Evolutionary conservation across 345 rosid species (phyloP), one percentile per base, ranked within the genome.

Genomic region (Arabis hirsuta): DNA sequence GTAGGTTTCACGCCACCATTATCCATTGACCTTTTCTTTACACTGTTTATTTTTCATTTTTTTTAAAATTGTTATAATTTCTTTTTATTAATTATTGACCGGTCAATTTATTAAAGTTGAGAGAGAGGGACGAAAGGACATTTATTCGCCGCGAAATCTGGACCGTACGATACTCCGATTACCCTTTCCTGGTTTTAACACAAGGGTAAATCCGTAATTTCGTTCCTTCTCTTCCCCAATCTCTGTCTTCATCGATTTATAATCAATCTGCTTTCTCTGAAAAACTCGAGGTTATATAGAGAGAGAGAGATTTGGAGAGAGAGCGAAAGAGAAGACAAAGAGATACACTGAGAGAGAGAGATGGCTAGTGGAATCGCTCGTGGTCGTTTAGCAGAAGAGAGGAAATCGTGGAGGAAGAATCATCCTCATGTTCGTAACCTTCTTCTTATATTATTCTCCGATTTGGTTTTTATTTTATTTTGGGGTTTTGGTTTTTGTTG

Each of bases 351-450:
- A 44, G 55, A 53, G 8, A 19, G 2, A 78, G 55, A 72, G 59
- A 93, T 93, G 98, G 86, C 98, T 12, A 84, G 87, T 56, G 97
- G 97, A 41, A 91, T 93, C 57, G 96, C 98, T 48, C 92, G 98
- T 65, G 98, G 98, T 34, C 89, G 98, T 69, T 90, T 93, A 26
- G 82, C 96, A 0, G 98, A 93, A 78, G 98, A 93, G 82, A 81
- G 98, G 41, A 93, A 93, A 81, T 70, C 98, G 3, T 93, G 97
- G 98, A 90, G 98, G 65, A 93, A 84, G 84, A 93, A 93, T 64
- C 98, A 93, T 69, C 98, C 97, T 22, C 98, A 93, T 79, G 98
- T 93, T 53, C 55, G 90, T 93, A 8, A 44, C 27, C 41, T 44
- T 42, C 4, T 32, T 52, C 42, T 24, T 51, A 41, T 51, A 0